Conservation (phyloP, 306 rosid species). For the Ammopiptanthus mongolicus region DNA sequence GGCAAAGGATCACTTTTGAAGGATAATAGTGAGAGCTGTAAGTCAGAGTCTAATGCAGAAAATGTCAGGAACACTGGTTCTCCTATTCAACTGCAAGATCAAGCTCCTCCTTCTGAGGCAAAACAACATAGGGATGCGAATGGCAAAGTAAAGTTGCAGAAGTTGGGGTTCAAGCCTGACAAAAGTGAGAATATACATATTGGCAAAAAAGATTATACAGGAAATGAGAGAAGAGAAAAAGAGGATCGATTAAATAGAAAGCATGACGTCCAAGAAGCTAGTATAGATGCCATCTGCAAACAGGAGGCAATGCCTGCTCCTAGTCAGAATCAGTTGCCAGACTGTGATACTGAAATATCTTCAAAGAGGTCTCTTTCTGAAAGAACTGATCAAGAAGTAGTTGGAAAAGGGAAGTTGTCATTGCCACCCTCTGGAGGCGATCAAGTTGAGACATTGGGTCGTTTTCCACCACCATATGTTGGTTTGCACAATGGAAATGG, state of each 20-base stretch:
- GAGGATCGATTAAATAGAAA: slow-evolving; percentile 42
- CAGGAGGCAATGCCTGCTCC: slow-evolving; percentile 41
- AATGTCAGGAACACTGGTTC: slow-evolving; percentile 42
- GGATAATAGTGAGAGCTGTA: slow-evolving; percentile 48
- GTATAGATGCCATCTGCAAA: slow-evolving; percentile 36
- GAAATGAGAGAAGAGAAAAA: slow-evolving; percentile 50
- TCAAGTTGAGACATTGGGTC: slow-evolving; percentile 38
- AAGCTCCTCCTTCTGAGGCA: slow-evolving; percentile 30
- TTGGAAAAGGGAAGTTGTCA: slow-evolving; percentile 52
- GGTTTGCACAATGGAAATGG: slow-evolving; percentile 59
- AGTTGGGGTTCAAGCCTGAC: slow-evolving; percentile 46
- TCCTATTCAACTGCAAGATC: slow-evolving; percentile 44
- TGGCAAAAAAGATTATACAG: slow-evolving; percentile 45
- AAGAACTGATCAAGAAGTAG: slow-evolving; percentile 56
- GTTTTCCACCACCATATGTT: slow-evolving; percentile 48
- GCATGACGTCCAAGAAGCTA: slow-evolving; percentile 41
- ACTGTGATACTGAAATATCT: slow-evolving; percentile 52
- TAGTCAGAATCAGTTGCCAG: slow-evolving; percentile 47
- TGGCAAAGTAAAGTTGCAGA: slow-evolving; percentile 54
- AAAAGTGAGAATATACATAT: slow-evolving; percentile 40
- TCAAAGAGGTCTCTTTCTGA: slow-evolving; percentile 51
- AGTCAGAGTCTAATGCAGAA: slow-evolving; percentile 44
- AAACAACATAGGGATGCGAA: slow-evolving; percentile 39
- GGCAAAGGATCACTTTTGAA: slow-evolving; percentile 54
- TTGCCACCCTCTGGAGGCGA: slow-evolving; percentile 52